Evolutionary conservation across 139 green algal genomes (phyloP), one percentile per base, ranked within the genome.

Genomic region (Chlorella ohadii): DNA sequence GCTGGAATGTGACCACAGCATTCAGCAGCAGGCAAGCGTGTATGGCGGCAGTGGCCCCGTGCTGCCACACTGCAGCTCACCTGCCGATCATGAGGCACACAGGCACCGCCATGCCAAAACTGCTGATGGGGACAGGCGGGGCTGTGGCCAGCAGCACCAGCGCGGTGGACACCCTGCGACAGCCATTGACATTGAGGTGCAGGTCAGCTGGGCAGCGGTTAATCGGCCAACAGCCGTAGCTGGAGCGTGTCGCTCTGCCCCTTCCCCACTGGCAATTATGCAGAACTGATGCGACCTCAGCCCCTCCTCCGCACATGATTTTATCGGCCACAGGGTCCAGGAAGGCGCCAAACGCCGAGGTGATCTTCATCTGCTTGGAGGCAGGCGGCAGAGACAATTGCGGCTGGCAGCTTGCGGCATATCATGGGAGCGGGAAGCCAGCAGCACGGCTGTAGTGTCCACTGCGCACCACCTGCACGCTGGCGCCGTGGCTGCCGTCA

Each of bases 251-350:
- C n/a, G n/a, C n/a, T n/a, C n/a, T n/a, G n/a, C n/a, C n/a, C n/a
- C n/a, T n/a, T n/a, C n/a, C n/a, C n/a, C n/a, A n/a, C n/a, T n/a
- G n/a, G n/a, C n/a, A n/a, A n/a, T n/a, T n/a, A n/a, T n/a, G n/a
- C n/a, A n/a, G n/a, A n/a, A n/a, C n/a, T n/a, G n/a, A 51, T 51
- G 44, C 44, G 7, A 51, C 9, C 44, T 51, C 65, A 15, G 27
- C n/a, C 9, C 0, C 25, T 9, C n/a, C 39, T 22, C n/a, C 81
- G 33, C 61, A 86, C 82, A 86, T 86, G 72, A 86, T 86, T 33
- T 99, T 99, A 90, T 99, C 97, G 12, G 97, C 97, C 44, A 99
- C 97, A 1, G 97, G 97, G 88, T 99, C 97, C 20, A 99, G 91
- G 81, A 99, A 99, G 1, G 96, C 96, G 15, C 97, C 97, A 90